Evolutionary conservation across 257 asterid genomes (phyloP).

Genomic region (Plectranthus barbatus): DNA sequence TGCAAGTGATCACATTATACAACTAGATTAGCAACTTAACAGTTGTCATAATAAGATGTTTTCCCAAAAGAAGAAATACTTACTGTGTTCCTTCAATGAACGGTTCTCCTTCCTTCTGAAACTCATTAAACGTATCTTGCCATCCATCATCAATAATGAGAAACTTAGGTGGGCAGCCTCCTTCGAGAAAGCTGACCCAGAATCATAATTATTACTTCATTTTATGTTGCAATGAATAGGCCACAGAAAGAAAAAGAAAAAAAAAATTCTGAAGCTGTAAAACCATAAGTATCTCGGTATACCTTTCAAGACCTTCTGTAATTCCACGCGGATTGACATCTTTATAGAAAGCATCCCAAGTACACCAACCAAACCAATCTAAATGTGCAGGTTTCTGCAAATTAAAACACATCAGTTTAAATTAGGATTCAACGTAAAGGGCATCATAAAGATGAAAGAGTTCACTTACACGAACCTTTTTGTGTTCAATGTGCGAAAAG

Average conservation of each 20-base stretch:
- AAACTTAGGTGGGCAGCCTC: constrained; percentile 42
- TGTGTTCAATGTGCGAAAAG: constrained; percentile 29
- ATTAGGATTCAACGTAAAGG: neutral
- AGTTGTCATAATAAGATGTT: neutral
- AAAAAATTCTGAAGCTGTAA: neutral
- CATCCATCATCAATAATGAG: constrained; percentile 60
- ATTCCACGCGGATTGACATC: constrained; percentile 53
- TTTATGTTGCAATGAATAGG: neutral
- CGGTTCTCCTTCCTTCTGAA: constrained; percentile 37
- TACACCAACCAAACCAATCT: constrained; percentile 81
- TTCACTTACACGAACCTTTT: constrained; percentile 22
- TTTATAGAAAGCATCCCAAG: constrained; percentile 73
- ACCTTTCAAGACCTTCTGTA: constrained; percentile 45
- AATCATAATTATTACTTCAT: neutral
- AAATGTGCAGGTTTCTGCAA: constrained; percentile 39
- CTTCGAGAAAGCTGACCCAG: constrained; percentile 26
- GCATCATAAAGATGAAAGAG: neutral
- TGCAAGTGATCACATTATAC: constrained; percentile 1
- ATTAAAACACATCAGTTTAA: neutral
- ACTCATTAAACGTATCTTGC: constrained; percentile 48
- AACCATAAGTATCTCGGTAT: neutral
- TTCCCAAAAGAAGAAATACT: constrained; percentile 9
- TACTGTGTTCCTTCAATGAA: constrained; percentile 32
- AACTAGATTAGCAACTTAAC: neutral
- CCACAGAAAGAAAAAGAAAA: neutral